phyloP scores from a whole-genome alignment of 2,329 filamentous ascomycete species.

The Colletotrichum lini region DNA sequence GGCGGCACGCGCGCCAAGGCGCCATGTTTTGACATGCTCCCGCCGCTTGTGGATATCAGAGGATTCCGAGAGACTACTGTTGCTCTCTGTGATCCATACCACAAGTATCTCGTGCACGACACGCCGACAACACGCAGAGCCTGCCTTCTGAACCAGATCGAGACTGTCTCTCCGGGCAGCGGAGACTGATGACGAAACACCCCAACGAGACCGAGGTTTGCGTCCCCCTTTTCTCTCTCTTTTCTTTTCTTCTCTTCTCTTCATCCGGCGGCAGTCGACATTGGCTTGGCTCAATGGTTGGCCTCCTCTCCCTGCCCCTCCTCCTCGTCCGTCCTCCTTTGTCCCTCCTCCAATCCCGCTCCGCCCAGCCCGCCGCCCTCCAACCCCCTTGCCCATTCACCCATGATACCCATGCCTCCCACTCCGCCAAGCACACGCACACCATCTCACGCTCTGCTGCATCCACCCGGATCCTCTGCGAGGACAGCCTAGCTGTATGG shows the following conservation, averaged over 20 bases:
- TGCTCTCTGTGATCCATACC: no score
- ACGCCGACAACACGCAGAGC: no score
- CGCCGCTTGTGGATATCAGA: not conserved
- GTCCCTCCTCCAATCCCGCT: conserved; percentile 28
- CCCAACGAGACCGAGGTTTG: not conserved
- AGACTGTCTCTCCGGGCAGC: conserved; percentile 14
- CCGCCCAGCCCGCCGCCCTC: conserved; percentile 28
- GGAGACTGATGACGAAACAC: conserved; percentile 28
- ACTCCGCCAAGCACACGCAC: conserved; percentile 36
- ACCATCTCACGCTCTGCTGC: conserved; percentile 4
- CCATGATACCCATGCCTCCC: not conserved
- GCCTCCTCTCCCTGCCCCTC: no score
- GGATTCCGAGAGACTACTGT: not conserved
- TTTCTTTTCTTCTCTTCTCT: not conserved
- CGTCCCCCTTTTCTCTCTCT: not conserved
- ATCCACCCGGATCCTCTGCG: not conserved
- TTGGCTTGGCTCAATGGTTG: not conserved
- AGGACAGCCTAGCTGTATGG: not conserved
- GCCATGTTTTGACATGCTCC: conserved; percentile 13
- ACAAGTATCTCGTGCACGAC: no score
- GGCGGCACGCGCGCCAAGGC: conserved; percentile 41
- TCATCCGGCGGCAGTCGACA: not conserved
- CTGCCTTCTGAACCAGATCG: not conserved
- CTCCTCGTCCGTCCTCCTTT: no score
- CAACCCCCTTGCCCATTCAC: conserved; percentile 8